Base-by-base conservation (phyloP, 169 alveolate species). In the Cyclospora cayetanensis region DNA sequence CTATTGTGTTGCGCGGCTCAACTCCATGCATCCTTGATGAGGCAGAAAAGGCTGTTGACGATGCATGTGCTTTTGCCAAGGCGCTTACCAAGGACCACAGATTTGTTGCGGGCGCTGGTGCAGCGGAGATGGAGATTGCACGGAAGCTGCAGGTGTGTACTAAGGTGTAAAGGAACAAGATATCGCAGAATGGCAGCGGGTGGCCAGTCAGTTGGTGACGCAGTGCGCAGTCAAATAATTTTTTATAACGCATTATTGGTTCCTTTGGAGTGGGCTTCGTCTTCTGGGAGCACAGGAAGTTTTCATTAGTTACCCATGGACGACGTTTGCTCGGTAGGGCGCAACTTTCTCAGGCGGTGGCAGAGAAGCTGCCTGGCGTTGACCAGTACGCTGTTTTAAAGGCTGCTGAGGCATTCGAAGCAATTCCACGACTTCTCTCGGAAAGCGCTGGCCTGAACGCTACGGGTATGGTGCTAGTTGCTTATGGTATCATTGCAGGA, bases 31-130 rank as follows among this genome's bases (percentile, higher is more conserved):
- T 98, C 70, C 94, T 99, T 77, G 99, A 99, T 91, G 99, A 99
- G 96, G 97, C 99, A 90, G 99, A 99, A 95, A 96, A 99, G 93
- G 99, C 99, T 27, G 97, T 99, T 43, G 99, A 98, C 95, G 98
- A 97, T 92, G 99, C 99, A 35, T 99, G 97, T 68, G 96, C 97
- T 92, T 96, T 95, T 25, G 95, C 96, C 43, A 53, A 92, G 79
- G 91, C 94, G 20, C 72, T 80, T n/a, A 60, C 93, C 4, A 77
- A 80, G 46, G 94, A 94, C 53, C 91, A 91, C 9, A 60, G 93
- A n/a, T 92, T 94, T 53, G 96, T 94, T 66, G 93, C 96, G 4
- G 96, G 96, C 9, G 96, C 92, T 37, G 92, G 93, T 31, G 95
- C 95, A 4, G 89, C 94, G 20, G 96, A 94, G 86, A 89, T 94